Conservation (phyloP, 2,329 filamentous ascomycete genomes). For the Beauveria rudraprayagi region DNA sequence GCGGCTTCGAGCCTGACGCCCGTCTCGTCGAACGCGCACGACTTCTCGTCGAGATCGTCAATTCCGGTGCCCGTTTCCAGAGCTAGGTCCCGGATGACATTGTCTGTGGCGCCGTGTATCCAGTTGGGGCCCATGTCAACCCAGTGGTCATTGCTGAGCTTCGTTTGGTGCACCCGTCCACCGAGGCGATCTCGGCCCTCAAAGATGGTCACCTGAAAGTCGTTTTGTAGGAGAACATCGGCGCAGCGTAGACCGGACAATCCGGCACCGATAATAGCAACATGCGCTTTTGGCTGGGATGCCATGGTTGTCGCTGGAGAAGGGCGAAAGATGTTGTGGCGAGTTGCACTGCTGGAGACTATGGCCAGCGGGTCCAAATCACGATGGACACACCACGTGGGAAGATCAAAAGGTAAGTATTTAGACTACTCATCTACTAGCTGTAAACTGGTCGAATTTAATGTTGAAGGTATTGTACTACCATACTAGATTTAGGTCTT, state of each 20-base stretch:
- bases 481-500: too few relatives aligned
- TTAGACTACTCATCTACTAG: too few relatives aligned
- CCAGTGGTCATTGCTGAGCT: conserved; percentile 37
- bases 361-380: too few relatives aligned
- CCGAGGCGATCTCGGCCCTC: conserved; percentile 62
- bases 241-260: conserved; percentile 64
- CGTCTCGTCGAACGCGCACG: conserved; percentile 48
- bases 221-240: conserved; percentile 55
- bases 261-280: conserved; percentile 64
- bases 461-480: too few relatives aligned
- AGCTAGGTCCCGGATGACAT: conserved; percentile 61
- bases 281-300: conserved; percentile 34
- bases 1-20: conserved; percentile 41
- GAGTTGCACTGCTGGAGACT: too few relatives aligned
- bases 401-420: too few relatives aligned
- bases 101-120: conserved; percentile 67
- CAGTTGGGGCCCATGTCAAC: conserved; percentile 67
- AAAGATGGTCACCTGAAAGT: conserved; percentile 59
- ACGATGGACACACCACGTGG: too few relatives aligned
- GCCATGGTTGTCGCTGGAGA: not conserved
- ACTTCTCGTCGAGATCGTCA: conserved; percentile 41
- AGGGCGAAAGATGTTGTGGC: not conserved
- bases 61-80: conserved; percentile 48
- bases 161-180: conserved; percentile 51
- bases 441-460: too few relatives aligned